Evolutionary conservation across 2,329 filamentous ascomycete genomes (phyloP), one percentile per base, ranked within the genome.

Genomic region (Neofusicoccum umdonicola): DNA sequence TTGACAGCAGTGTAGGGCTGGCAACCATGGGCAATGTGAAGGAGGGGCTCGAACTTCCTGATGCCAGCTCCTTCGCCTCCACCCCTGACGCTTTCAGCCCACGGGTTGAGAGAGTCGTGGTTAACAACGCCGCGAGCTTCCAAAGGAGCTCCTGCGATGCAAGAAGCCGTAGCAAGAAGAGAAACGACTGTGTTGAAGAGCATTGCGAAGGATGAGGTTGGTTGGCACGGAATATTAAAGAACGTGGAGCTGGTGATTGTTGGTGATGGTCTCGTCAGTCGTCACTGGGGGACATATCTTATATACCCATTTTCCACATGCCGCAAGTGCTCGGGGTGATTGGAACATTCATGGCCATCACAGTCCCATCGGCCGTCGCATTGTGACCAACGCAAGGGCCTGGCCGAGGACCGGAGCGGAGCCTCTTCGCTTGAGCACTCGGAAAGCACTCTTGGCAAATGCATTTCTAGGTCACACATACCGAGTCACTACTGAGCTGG

Each of bases 21-120:
- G 58, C 69, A 73, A 42, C 70, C 71, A 57, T 68, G 64, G 1
- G 67, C 67, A n/a, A 72, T 71, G 61, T 71, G 69, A 4, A 73
- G 62, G 17, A 57, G 66, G 34, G 70, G 71, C 39, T 66, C 66
- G 56, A 70, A 69, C 6, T 42, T 67, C 44, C 31, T 58, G 52
- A 71, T 69, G 27, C 62, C 48, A 8, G 56, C 63, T 13, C 66
- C 70, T n/a, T 65, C 51, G 6, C 37, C 52, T 12, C 68, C 67
- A 17, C 22, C 42, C 88, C 0, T 80, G 85, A 67, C 73, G 83
- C 1, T 79, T 87, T 0, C 74, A 89, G n/a, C 77, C 34, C 12
- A 13, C 2, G 58, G 58, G 58, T 11, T 62, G 31, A 62, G 58
- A 9, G 44, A 48, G 58, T 62, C 58, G 44, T 62, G 58, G 44